Evolutionary conservation across 352 stramenopile genomes (phyloP).

Genomic region (Blastocystis sp.): DNA sequence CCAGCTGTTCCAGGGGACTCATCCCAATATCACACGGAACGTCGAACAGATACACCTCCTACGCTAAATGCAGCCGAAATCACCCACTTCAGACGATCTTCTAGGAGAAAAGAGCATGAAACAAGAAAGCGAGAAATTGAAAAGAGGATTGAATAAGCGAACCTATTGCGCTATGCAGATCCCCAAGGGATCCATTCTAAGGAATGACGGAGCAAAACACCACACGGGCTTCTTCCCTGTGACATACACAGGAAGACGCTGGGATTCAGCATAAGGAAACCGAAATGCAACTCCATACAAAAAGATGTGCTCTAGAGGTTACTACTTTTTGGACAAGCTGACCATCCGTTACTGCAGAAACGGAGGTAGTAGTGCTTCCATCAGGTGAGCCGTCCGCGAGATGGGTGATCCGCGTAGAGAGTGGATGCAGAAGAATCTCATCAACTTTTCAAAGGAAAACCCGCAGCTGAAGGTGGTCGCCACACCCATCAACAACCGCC

Average conservation of each 20-base stretch:
- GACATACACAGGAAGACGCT: background rate
- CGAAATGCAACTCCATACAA: background rate
- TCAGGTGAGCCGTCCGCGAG: background rate
- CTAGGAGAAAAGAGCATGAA: background rate
- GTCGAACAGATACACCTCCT: background rate
- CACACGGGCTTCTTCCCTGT: too few species aligned
- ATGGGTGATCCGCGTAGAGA: slow-evolving; percentile 16
- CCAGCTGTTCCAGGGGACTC: background rate
- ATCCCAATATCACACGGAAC: background rate
- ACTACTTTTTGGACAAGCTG: slow-evolving; percentile 72
- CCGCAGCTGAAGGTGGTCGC: slow-evolving; percentile 63
- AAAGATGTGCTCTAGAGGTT: slow-evolving; percentile 53
- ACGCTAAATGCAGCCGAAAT: background rate
- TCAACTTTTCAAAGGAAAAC: slow-evolving; percentile 42
- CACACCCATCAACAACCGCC: slow-evolving; percentile 17
- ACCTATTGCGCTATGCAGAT: background rate
- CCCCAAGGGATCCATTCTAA: background rate
- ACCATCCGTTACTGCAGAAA: slow-evolving; percentile 61
- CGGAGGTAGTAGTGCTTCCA: slow-evolving; percentile 57
- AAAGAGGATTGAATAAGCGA: background rate
- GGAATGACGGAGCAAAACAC: background rate
- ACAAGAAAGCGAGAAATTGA: background rate
- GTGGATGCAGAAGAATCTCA: slow-evolving; percentile 73
- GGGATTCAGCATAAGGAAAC: background rate
- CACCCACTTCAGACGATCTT: background rate